These are phyloP conservation scores for Hygrophila difformis DNA, from an alignment of 257 asterid species.

Conservation along the genomic window DNA sequence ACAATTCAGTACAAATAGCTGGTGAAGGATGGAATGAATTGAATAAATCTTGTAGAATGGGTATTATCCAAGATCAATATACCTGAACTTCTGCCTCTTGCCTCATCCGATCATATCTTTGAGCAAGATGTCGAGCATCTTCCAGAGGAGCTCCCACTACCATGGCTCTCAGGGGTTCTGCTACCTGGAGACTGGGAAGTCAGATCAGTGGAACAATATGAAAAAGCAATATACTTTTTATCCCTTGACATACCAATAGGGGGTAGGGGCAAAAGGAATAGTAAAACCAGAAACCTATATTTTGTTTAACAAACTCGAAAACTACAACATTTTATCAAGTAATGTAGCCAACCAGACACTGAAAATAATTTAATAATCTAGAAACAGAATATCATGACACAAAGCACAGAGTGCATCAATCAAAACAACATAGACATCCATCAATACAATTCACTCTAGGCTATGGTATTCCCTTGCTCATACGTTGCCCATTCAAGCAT, in stretches of 20 bases:
- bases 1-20: constrained; percentile 18
- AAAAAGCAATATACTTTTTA: too few relatives aligned
- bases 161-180: constrained; percentile 98
- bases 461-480: neutral
- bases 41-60: constrained; percentile 10
- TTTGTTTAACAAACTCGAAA: neutral
- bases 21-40: constrained; percentile 16
- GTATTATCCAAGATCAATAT: constrained; percentile 16
- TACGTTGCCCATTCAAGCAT: too few relatives aligned
- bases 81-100: constrained; percentile 99
- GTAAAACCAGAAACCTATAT: neutral
- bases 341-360: constrained; percentile 1
- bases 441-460: neutral
- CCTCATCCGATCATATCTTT: constrained; percentile 92
- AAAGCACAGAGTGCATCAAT: neutral
- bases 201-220: constrained; percentile 9
- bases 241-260: constrained; percentile 6
- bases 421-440: neutral
- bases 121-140: constrained; percentile 99
- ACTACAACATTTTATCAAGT: constrained; percentile 3
- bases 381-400: neutral
- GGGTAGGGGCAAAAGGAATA: neutral
- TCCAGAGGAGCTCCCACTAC: constrained; percentile 99
- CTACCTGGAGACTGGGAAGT: constrained; percentile 48
- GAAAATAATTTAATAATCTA: constrained; percentile 1